These are phyloP conservation scores for Stephanodiscus triporus DNA, from an alignment of 108 stramenopile species.

Conservation along the genomic window DNA sequence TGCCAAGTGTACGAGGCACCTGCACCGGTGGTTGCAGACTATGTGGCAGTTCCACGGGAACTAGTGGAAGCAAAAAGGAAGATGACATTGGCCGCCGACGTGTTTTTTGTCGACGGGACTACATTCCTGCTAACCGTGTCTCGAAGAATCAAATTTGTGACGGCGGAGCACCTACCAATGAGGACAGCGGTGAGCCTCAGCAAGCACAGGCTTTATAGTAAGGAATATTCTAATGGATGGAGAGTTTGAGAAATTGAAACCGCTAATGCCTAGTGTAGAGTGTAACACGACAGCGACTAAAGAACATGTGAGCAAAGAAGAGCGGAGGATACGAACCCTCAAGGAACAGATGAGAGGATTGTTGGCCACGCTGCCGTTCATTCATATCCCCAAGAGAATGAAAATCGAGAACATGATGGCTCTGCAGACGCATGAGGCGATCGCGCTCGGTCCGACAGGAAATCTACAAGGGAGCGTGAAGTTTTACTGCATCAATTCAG, in stretches of 20 bases:
- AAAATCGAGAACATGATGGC: conserved; percentile 7
- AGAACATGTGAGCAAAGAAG: conserved; percentile 21
- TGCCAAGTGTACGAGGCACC: conserved; percentile 25
- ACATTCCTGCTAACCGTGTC: conserved; percentile 15
- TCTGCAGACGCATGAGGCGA: background rate
- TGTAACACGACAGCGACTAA: conserved; percentile 27
- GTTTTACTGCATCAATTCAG: background rate
- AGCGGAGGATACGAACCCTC: background rate
- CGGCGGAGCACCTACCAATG: conserved; percentile 6
- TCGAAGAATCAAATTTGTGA: conserved; percentile 4
- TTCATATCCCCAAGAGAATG: background rate
- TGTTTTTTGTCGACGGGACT: too few species aligned
- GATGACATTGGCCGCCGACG: conserved; percentile 33
- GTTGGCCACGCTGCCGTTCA: conserved; percentile 20
- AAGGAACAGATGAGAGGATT: conserved; percentile 27
- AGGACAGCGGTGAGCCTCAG: conserved; percentile 16
- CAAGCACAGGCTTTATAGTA: conserved; percentile 1
- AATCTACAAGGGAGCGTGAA: background rate
- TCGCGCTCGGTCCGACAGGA: background rate
- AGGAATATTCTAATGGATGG: background rate
- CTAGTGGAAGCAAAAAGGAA: conserved; percentile 13
- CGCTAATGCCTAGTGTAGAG: conserved; percentile 3
- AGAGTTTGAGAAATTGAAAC: background rate
- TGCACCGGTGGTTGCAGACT: conserved; percentile 13
- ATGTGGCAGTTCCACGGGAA: conserved; percentile 19